phyloP scores from a whole-genome alignment of 805 yeast species.

The Saccharomyces eubayanus region DNA sequence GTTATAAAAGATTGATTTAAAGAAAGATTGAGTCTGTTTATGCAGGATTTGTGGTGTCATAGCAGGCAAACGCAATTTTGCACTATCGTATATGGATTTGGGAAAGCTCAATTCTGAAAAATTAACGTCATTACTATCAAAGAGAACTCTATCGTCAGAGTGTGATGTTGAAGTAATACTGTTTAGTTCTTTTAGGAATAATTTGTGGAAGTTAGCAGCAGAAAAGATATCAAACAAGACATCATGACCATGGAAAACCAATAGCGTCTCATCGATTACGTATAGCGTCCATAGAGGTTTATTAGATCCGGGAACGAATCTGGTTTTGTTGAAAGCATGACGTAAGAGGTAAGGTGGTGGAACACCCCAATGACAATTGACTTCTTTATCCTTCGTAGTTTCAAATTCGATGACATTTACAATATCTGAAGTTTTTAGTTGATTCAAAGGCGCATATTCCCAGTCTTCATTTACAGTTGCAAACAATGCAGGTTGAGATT shows the following conservation, averaged over 20 bases:
- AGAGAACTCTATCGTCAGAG: not conserved
- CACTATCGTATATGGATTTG: slow-evolving; percentile 23
- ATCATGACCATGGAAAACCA: slow-evolving; percentile 28
- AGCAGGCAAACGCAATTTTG: slow-evolving; percentile 21
- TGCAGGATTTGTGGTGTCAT: slow-evolving; percentile 17
- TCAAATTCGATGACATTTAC: slow-evolving; percentile 20
- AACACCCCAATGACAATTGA: slow-evolving; percentile 22
- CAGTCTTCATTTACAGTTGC: slow-evolving; percentile 19
- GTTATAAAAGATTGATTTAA: slow-evolving; percentile 18
- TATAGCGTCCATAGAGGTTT: slow-evolving; percentile 24
- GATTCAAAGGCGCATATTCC: slow-evolving; percentile 16
- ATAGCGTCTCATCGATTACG: slow-evolving; percentile 20
- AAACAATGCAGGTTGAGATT: slow-evolving; percentile 18
- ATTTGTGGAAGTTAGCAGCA: slow-evolving; percentile 24
- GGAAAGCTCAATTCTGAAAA: slow-evolving; percentile 6
- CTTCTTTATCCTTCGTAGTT: slow-evolving; percentile 18
- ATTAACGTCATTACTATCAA: not conserved
- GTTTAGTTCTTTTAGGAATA: slow-evolving; percentile 16
- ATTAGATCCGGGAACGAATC: slow-evolving; percentile 14
- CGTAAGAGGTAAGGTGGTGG: slow-evolving; percentile 23
- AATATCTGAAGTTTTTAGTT: slow-evolving; percentile 17
- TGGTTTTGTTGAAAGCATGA: slow-evolving; percentile 21
- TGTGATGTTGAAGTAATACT: slow-evolving; percentile 1
- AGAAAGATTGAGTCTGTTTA: slow-evolving; percentile 23
- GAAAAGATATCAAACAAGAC: slow-evolving; percentile 26